Evolutionary conservation across 1,284 basidiomycete species (phyloP).

Genomic region (Polyporus tsugae): DNA sequence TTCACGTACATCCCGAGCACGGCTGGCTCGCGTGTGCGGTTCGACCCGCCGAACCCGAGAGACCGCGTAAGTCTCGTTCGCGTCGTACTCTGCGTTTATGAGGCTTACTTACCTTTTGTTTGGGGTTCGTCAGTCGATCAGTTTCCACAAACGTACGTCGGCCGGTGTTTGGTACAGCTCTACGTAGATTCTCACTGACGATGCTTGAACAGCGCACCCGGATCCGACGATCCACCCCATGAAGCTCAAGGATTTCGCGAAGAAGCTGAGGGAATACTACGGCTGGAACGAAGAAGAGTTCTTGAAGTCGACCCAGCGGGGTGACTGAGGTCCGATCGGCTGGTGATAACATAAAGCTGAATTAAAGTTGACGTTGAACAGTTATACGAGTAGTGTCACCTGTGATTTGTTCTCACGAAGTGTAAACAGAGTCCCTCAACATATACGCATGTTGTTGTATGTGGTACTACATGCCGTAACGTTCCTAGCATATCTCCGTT

Average conservation of each 20-base stretch:
- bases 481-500: background rate
- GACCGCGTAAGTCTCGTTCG: slow-evolving; percentile 55
- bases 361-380: background rate
- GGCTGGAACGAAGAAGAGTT: slow-evolving; percentile 78
- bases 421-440: background rate
- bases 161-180: background rate
- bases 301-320: slow-evolving; percentile 31
- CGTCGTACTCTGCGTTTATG: background rate
- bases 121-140: slow-evolving; percentile 61
- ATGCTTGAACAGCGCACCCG: slow-evolving; percentile 64
- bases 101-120: slow-evolving; percentile 1
- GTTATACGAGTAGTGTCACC: background rate
- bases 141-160: slow-evolving; percentile 76
- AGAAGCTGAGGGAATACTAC: slow-evolving; percentile 66
- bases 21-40: slow-evolving; percentile 83
- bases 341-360: background rate
- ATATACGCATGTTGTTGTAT: slow-evolving; percentile 1
- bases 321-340: background rate
- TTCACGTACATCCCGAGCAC: slow-evolving; percentile 76
- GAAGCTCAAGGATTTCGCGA: slow-evolving; percentile 61
- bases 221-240: slow-evolving; percentile 66
- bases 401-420: slow-evolving; percentile 2
- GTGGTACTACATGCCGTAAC: background rate
- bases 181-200: slow-evolving; percentile 7
- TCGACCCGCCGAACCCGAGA: slow-evolving; percentile 70